Evolutionary conservation across 2,329 filamentous ascomycete genomes (phyloP).

Genomic region (Lachnellula suecica): DNA sequence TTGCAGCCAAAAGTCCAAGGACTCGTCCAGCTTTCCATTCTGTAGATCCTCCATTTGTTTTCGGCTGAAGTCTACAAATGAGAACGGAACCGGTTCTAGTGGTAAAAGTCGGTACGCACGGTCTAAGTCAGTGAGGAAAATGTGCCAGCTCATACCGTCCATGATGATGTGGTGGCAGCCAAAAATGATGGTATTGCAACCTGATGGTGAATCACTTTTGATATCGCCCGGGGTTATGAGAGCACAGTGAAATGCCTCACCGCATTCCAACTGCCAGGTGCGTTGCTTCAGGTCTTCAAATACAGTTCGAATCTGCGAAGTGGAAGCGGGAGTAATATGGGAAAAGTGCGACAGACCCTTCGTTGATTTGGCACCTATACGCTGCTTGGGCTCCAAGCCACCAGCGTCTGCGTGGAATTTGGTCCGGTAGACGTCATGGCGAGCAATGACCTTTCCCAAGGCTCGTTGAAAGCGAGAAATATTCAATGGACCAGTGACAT

Average conservation of each 20-base stretch:
- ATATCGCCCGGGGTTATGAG: not conserved
- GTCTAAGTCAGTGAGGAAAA: not conserved
- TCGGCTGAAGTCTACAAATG: not conserved
- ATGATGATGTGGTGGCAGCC: constrained; percentile 1
- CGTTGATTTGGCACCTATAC: not conserved
- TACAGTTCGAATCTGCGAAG: not conserved
- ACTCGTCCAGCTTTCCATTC: not conserved
- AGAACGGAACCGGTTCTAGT: not conserved
- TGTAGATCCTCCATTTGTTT: not conserved
- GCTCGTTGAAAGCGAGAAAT: constrained; percentile 34
- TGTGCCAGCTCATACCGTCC: constrained; percentile 1
- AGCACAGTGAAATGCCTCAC: not conserved
- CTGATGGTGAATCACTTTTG: too few relatives aligned
- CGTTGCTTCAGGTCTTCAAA: not conserved
- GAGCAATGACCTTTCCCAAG: constrained; percentile 28
- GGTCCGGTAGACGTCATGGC: constrained; percentile 38
- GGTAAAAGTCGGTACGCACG: not conserved
- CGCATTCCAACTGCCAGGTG: not conserved
- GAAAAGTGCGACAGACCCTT: not conserved
- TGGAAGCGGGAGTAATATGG: not conserved
- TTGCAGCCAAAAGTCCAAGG: not conserved
- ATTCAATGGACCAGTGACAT: constrained; percentile 34
- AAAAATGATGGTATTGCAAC: constrained; percentile 3
- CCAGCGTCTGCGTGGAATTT: not conserved
- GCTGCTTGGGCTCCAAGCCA: not conserved